Conservation (phyloP, 2,329 filamentous ascomycete species). For the Colletotrichum siamense region DNA sequence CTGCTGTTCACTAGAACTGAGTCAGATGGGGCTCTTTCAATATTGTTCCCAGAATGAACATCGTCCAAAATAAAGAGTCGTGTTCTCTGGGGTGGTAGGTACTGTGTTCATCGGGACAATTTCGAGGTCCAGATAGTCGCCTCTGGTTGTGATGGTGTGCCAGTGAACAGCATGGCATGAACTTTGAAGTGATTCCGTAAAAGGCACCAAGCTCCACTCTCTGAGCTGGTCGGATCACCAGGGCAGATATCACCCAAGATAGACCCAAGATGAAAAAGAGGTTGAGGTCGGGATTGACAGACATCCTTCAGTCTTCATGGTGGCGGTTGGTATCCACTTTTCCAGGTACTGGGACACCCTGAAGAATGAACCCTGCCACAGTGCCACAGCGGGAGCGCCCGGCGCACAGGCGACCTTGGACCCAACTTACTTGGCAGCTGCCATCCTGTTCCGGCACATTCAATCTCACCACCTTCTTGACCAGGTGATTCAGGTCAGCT, state of each 20-base stretch:
- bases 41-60: background rate
- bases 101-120: background rate
- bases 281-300: background rate
- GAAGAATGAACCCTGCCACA: constrained; percentile 17
- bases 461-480: background rate
- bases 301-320: background rate
- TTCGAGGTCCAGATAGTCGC: background rate
- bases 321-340: background rate
- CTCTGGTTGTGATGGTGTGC: background rate
- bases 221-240: background rate
- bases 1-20: background rate
- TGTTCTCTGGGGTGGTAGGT: background rate
- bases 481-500: background rate
- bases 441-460: background rate
- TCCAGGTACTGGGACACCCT: background rate
- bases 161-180: background rate
- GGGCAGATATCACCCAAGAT: background rate
- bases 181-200: background rate
- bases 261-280: background rate
- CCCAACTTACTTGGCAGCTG: background rate
- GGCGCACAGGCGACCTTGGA: background rate
- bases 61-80: background rate
- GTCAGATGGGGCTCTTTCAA: background rate
- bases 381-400: background rate
- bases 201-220: background rate